A percentile compares a stretch with the other conserved stretches of the same genome.
These are phyloP conservation scores for Ogataea nitratoaversa DNA, from an alignment of 805 yeast genomes.

Conservation along the genomic window DNA sequence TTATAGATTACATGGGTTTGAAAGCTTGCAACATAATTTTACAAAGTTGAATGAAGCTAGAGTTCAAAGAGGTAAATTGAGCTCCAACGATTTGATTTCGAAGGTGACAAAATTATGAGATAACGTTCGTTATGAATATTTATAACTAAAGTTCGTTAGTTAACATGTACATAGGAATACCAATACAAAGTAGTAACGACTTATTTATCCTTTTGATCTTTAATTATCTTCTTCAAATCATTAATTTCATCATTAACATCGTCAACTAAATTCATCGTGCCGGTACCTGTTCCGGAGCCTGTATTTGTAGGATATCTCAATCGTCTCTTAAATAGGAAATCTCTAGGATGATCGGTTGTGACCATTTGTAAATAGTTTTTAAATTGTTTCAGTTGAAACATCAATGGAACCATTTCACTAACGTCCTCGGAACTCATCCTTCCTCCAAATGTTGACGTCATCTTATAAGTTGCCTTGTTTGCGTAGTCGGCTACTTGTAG, in stretches of 20 bases:
- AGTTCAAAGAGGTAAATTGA: slow-evolving; percentile 9
- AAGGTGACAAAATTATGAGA: not conserved
- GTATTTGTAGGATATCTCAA: slow-evolving; percentile 16
- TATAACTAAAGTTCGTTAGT: not conserved
- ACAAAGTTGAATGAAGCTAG: slow-evolving; percentile 20
- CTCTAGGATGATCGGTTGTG: slow-evolving; percentile 32
- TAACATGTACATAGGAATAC: not conserved
- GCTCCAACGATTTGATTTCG: not conserved
- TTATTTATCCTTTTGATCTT: slow-evolving; percentile 1
- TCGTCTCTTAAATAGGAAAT: slow-evolving; percentile 27
- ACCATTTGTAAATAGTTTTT: slow-evolving; percentile 30
- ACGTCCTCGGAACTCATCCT: slow-evolving; percentile 11
- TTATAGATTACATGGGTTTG: slow-evolving; percentile 22
- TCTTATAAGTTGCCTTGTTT: slow-evolving; percentile 9
- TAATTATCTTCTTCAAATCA: slow-evolving; percentile 13
- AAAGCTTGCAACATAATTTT: slow-evolving; percentile 21
- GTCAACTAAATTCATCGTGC: slow-evolving; percentile 23
- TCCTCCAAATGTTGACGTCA: slow-evolving; percentile 12
- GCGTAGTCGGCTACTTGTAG: slow-evolving; percentile 24
- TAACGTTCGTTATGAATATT: too few relatives aligned
- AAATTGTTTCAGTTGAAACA: slow-evolving; percentile 30
- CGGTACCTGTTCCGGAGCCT: slow-evolving; percentile 4
- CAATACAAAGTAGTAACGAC: not conserved
- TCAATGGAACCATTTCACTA: slow-evolving; percentile 34
- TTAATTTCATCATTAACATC: slow-evolving; percentile 24